phyloP scores from a whole-genome alignment of 352 stramenopile genomes.

The Stephanocyclus meneghinianus region DNA sequence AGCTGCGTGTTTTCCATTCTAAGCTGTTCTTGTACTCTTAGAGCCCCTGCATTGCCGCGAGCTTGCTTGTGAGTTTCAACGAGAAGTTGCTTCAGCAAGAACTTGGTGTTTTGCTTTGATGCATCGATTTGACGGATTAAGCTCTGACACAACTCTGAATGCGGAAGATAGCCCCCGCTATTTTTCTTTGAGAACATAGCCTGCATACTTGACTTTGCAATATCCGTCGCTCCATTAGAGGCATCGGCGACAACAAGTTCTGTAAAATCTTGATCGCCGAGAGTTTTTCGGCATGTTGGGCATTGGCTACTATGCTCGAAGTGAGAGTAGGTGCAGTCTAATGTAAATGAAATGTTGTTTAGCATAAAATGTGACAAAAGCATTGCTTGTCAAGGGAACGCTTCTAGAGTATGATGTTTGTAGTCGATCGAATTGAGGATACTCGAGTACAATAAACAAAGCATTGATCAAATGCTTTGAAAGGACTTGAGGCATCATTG shows the following conservation, averaged over 20 bases:
- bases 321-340: constrained; percentile 78
- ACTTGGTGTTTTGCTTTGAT: constrained; percentile 62
- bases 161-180: constrained; percentile 40
- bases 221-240: constrained; percentile 34
- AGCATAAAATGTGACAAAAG: background rate
- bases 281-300: constrained; percentile 61
- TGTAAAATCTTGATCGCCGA: constrained; percentile 74
- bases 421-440: background rate
- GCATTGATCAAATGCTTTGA: background rate
- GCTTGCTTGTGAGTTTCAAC: constrained; percentile 49
- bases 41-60: constrained; percentile 27
- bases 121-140: constrained; percentile 60
- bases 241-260: constrained; percentile 72
- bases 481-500: no score
- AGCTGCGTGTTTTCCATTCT: constrained; percentile 56
- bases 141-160: constrained; percentile 64
- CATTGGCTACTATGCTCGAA: constrained; percentile 70
- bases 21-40: constrained; percentile 42
- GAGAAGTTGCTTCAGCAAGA: constrained; percentile 77
- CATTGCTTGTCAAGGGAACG: background rate
- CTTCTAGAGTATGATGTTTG: constrained; percentile 5
- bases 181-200: constrained; percentile 69
- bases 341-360: constrained; percentile 10
- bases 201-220: constrained; percentile 60
- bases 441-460: background rate